These are phyloP conservation scores for Pseudomonodictys pantanalensis DNA, from an alignment of 495 filamentous ascomycete species.

Conservation along the genomic window DNA sequence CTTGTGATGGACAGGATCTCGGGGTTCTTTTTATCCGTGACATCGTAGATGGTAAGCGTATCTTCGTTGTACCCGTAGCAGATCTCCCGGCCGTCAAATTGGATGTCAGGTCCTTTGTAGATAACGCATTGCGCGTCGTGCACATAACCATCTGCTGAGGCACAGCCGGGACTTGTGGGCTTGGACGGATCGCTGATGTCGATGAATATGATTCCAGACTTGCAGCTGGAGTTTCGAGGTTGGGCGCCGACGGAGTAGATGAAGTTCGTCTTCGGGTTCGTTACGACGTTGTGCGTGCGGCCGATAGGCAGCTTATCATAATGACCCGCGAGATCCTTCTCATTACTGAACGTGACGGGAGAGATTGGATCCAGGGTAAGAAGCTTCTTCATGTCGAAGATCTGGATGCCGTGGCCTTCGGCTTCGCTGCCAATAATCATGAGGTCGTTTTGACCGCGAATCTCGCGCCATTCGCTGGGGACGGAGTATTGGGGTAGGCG, in stretches of 20 bases:
- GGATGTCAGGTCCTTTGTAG: conserved; percentile 55
- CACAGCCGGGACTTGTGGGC: conserved; percentile 53
- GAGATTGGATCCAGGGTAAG: conserved; percentile 23
- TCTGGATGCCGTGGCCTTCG: conserved; percentile 31
- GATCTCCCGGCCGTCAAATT: conserved; percentile 55
- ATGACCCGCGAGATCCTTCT: conserved; percentile 37
- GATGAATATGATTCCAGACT: conserved; percentile 55
- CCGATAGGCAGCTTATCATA: conserved; percentile 46
- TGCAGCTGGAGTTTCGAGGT: conserved; percentile 48
- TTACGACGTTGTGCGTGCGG: conserved; percentile 37
- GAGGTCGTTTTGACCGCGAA: conserved; percentile 23
- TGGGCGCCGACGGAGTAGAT: conserved; percentile 52
- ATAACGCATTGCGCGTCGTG: conserved; percentile 61
- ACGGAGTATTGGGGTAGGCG: conserved; percentile 36
- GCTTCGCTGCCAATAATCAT: conserved; percentile 33
- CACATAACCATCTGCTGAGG: conserved; percentile 55
- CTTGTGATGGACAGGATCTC: conserved; percentile 54
- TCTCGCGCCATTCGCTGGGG: conserved; percentile 31
- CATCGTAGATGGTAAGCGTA: conserved; percentile 49
- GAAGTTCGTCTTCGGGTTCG: conserved; percentile 51
- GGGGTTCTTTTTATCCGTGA: conserved; percentile 53
- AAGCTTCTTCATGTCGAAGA: conserved; percentile 43
- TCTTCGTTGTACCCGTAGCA: conserved; percentile 61
- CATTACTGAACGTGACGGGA: conserved; percentile 41
- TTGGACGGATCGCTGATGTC: conserved; percentile 45